Evolutionary conservation across 2,329 filamentous ascomycete genomes (phyloP).

Genomic region (Aplosporella prunicola): DNA sequence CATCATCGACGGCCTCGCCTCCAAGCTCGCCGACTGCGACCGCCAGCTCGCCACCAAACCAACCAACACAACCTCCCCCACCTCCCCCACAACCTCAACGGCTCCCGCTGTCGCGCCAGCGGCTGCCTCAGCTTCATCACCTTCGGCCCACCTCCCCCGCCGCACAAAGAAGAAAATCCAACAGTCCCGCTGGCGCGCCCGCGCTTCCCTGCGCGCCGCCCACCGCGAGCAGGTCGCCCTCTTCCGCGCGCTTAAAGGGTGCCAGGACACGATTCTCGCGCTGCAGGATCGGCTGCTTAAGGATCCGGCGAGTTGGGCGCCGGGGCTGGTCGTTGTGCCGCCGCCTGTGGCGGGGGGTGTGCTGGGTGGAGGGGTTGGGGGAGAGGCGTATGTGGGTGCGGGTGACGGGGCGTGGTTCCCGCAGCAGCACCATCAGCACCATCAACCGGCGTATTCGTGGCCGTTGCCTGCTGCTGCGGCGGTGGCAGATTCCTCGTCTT

Average conservation of each 20-base stretch:
- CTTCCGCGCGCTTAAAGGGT: conserved; percentile 1
- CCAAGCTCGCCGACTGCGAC: conserved; percentile 3
- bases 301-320: no score
- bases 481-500: no score
- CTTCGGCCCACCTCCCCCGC: background rate
- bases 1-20: conserved; percentile 4
- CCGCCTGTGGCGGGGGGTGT: no score
- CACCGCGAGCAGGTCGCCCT: conserved; percentile 2
- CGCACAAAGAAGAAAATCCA: conserved; percentile 7
- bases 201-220: conserved; percentile 5
- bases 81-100: background rate
- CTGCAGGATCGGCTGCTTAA: no score
- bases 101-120: background rate
- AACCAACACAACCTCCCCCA: background rate
- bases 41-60: background rate
- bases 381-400: no score
- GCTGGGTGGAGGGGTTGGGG: no score
- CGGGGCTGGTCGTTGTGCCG: no score
- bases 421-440: background rate
- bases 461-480: no score
- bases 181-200: conserved; percentile 10
- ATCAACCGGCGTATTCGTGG: no score
- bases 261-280: conserved; percentile 2
- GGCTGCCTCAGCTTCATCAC: background rate
- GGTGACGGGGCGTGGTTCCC: no score